Conservation (phyloP, 768 basidiomycete species). For the Ephemerocybe angulata region DNA sequence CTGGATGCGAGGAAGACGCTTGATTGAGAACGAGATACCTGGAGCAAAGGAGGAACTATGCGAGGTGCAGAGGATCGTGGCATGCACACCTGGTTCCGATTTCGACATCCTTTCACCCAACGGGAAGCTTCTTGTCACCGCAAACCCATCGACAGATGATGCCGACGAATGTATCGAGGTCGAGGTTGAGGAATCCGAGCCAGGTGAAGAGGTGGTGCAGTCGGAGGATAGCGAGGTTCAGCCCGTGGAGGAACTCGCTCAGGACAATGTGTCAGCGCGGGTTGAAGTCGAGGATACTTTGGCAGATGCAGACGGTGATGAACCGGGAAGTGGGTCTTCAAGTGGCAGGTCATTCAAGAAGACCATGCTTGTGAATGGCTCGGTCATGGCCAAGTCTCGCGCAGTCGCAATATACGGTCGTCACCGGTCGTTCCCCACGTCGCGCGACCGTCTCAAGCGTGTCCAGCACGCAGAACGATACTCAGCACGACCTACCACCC, state of each 20-base stretch:
- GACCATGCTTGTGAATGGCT: neutral
- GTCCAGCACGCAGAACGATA: neutral
- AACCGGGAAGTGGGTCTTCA: neutral
- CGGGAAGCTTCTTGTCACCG: neutral
- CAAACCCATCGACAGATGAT: neutral
- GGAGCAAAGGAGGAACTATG: neutral
- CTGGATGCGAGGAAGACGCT: conserved; percentile 22
- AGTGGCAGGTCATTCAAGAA: neutral
- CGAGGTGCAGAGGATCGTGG: neutral
- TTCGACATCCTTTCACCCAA: neutral
- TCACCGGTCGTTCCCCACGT: neutral
- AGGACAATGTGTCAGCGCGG: neutral
- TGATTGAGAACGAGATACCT: neutral
- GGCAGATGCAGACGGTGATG: neutral
- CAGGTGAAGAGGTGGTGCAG: too few relatives aligned
- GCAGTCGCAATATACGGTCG: neutral
- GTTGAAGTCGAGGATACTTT: neutral
- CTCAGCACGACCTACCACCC: neutral
- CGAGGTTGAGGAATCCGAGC: neutral
- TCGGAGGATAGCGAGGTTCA: neutral
- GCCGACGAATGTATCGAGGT: neutral
- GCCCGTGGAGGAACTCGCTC: neutral
- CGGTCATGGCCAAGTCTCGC: neutral
- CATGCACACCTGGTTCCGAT: neutral
- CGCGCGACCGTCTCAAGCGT: neutral